Evolutionary conservation across 2,329 filamentous ascomycete species (phyloP), one percentile per base, ranked within the genome.

Genomic region (Incumbomyces lentus): DNA sequence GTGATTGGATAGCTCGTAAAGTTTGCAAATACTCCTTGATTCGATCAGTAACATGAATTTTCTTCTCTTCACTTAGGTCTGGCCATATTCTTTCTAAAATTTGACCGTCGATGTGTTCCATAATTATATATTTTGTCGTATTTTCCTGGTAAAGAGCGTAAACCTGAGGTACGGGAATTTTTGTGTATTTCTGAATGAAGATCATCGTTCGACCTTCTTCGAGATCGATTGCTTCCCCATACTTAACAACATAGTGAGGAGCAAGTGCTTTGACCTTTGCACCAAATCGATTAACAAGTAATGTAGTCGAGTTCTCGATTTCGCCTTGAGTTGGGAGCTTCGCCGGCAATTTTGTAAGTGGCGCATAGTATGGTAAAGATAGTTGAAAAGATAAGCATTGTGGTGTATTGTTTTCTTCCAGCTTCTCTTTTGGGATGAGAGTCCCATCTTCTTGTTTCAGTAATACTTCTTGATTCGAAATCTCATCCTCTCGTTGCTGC

Each of bases 121-220:
- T 60, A 35, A 63, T 50, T 17, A 63, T 62, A 40, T 58, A 62
- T 29, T 54, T 62, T 39, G 53, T 51, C 10, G 53, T 44, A 5
- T 40, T 11, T 16, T 58, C 47, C 13, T 49, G 42, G 46, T 59
- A 63, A 42, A 64, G 51, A 10, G 63, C 61, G 44, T 58, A 65
- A 16, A 65, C 58, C 13, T 47, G 52, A 16, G 62, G 62, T n/a
- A 64, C 55, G 16, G 42, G 49, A 6, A 64, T 44, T 37, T 39
- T 53, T 16, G 59, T 60, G 12, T 48, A 40, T 35, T 53, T 46
- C 26, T 48, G 44, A 18, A 61, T 56, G 49, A 62, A 62, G 2
- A 61, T 48, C 60, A 64, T 62, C 43, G 60, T 63, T 40, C 59
- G 52, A 22, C 59, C 60, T 54, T 64, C 60, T 11, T 58, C 45